phyloP scores from a whole-genome alignment of 805 yeast species.

The Pichia cephalocereana region DNA sequence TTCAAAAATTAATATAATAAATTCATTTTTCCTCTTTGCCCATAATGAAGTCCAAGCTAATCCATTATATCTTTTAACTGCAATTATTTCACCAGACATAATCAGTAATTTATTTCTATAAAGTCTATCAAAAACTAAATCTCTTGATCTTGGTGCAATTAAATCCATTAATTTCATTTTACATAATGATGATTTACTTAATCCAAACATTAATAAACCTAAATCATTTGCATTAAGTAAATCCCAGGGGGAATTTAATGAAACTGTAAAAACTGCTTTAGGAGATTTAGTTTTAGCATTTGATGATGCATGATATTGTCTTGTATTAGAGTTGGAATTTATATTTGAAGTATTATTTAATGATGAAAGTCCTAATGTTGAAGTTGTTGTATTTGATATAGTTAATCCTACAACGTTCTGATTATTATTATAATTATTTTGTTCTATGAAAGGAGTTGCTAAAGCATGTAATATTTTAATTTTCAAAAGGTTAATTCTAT shows the following conservation, averaged over 20 bases:
- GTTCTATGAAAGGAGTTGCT: conserved; percentile 57
- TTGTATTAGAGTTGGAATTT: conserved; percentile 11
- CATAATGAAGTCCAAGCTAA: conserved; percentile 83
- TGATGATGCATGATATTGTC: conserved; percentile 49
- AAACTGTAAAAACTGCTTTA: conserved; percentile 81
- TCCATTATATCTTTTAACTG: conserved; percentile 60
- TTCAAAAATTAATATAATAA: conserved; percentile 78
- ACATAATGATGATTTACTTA: conserved; percentile 53
- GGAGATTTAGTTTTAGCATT: conserved; percentile 64
- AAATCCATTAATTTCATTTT: conserved; percentile 64
- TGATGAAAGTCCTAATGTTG: conserved; percentile 18
- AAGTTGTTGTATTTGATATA: conserved; percentile 16
- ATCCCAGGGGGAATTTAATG: conserved; percentile 64
- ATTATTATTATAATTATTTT: conserved; percentile 15
- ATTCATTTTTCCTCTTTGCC: conserved; percentile 69
- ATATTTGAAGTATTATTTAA: background rate
- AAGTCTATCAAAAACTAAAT: conserved; percentile 54
- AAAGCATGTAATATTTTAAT: conserved; percentile 49
- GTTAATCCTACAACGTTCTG: conserved; percentile 20
- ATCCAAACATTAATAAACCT: conserved; percentile 82
- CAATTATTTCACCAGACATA: conserved; percentile 79
- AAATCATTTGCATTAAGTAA: conserved; percentile 82
- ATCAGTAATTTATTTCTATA: conserved; percentile 38
- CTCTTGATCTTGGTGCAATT: conserved; percentile 67
- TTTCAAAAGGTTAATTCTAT: conserved; percentile 34